Conservation (phyloP, 345 rosid genomes). For the Cochlearia excelsa region DNA sequence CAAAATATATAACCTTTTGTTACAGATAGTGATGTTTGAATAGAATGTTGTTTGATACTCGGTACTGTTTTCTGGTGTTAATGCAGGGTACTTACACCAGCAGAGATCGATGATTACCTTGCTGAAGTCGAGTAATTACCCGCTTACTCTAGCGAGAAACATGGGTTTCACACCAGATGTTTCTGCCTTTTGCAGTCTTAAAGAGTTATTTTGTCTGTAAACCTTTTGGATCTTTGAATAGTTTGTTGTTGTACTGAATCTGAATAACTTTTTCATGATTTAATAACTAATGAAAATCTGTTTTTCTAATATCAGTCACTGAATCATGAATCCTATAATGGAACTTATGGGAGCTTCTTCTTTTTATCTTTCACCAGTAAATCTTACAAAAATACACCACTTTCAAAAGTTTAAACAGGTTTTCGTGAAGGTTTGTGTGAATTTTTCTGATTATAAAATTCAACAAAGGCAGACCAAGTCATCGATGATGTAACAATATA, state of each 20-base stretch:
- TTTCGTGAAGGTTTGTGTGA: too few relatives aligned
- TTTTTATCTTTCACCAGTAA: too few relatives aligned
- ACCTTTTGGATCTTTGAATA: constrained; percentile 14
- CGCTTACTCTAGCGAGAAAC: neutral
- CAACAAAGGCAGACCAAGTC: too few relatives aligned
- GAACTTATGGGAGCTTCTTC: too few relatives aligned
- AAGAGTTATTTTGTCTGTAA: constrained; percentile 6
- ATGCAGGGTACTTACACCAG: constrained; percentile 72
- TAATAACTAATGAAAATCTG: constrained; percentile 2
- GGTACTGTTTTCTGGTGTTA: neutral
- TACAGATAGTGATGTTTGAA: constrained; percentile 2
- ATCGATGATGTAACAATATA: too few relatives aligned
- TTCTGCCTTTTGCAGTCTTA: constrained; percentile 14
- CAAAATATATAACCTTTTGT: neutral
- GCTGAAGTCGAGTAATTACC: constrained; percentile 48
- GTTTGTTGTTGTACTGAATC: constrained; percentile 27
- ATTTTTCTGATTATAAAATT: too few relatives aligned
- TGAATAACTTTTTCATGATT: neutral
- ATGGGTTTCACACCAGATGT: neutral
- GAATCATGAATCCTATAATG: too few relatives aligned
- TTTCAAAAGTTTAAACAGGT: too few relatives aligned
- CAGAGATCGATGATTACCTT: constrained; percentile 64
- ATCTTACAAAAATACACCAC: too few relatives aligned
- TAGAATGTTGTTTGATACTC: constrained; percentile 4
- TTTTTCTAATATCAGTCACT: too few relatives aligned